A percentile compares a stretch with the other conserved stretches of the same genome.
Conservation (phyloP, 371 early-diverging fungal genomes). For the Mucor circinelloides region DNA sequence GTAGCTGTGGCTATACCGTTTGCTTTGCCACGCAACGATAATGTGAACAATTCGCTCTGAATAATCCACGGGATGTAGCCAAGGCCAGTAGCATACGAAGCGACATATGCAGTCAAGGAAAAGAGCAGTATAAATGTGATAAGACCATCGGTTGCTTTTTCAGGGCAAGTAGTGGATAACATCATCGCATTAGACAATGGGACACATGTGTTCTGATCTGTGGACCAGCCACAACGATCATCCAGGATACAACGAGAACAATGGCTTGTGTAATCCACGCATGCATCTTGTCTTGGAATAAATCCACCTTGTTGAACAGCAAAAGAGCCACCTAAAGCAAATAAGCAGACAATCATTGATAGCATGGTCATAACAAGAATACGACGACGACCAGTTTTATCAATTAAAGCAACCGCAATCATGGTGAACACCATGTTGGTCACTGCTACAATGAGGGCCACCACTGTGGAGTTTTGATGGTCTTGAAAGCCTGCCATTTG, state of each 20-base stretch:
- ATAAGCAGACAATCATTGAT: slow-evolving; percentile 53
- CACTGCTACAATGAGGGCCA: slow-evolving; percentile 56
- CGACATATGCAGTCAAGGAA: slow-evolving; percentile 54
- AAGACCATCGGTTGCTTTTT: slow-evolving; percentile 17
- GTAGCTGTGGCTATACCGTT: slow-evolving; percentile 62
- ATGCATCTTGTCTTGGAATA: slow-evolving; percentile 43
- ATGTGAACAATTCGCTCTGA: slow-evolving; percentile 62
- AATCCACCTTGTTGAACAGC: slow-evolving; percentile 56
- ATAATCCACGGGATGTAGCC: slow-evolving; percentile 63
- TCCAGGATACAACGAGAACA: slow-evolving; percentile 69
- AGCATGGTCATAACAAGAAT: slow-evolving; percentile 57
- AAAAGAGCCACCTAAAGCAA: slow-evolving; percentile 56
- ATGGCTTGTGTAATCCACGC: slow-evolving; percentile 47
- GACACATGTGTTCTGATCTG: slow-evolving; percentile 15
- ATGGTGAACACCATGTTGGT: slow-evolving; percentile 58
- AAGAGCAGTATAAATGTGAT: slow-evolving; percentile 23
- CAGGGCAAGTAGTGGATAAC: slow-evolving; percentile 27
- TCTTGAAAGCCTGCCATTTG: slow-evolving; percentile 63
- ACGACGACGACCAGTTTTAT: slow-evolving; percentile 55
- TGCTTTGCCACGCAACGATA: slow-evolving; percentile 59
- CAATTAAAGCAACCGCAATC: slow-evolving; percentile 58
- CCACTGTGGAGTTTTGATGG: slow-evolving; percentile 51
- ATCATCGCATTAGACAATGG: slow-evolving; percentile 2
- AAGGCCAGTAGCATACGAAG: slow-evolving; percentile 63
- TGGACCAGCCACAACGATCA: slow-evolving; percentile 53